phyloP scores from a whole-genome alignment of 495 filamentous ascomycete species.

The Cudoniella acicularis region DNA sequence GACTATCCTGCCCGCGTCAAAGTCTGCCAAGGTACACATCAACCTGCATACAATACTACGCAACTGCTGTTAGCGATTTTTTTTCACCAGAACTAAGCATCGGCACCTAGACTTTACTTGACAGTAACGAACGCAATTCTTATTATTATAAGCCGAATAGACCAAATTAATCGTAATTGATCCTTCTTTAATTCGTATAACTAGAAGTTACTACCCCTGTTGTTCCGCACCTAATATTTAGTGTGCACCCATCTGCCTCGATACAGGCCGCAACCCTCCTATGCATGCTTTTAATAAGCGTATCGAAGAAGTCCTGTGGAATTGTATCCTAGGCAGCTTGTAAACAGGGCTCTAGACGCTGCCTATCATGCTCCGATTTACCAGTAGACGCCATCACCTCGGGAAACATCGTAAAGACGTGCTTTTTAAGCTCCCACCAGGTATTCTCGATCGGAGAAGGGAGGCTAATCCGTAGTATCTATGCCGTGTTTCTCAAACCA shows the following conservation, averaged over 20 bases:
- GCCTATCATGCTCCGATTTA: background rate
- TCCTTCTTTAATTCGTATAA: no score
- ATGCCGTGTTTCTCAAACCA: background rate
- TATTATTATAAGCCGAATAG: no score
- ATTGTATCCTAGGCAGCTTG: background rate
- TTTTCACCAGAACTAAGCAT: no score
- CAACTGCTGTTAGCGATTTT: no score
- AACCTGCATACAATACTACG: no score
- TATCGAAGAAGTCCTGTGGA: background rate
- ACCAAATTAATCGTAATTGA: no score
- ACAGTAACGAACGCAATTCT: no score
- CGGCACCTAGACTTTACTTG: no score
- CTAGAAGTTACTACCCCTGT: no score
- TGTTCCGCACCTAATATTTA: background rate
- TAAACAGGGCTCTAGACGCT: background rate
- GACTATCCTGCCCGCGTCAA: no score
- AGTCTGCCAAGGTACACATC: no score
- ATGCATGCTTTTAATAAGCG: background rate
- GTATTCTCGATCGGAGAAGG: background rate
- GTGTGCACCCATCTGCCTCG: background rate
- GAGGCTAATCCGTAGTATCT: background rate
- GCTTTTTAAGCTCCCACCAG: background rate
- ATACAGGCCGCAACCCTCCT: background rate
- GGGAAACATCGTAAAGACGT: background rate
- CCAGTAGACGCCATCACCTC: background rate